Base-by-base conservation (phyloP, 805 yeast genomes). In the Saccharomyces kudriavzevii region DNA sequence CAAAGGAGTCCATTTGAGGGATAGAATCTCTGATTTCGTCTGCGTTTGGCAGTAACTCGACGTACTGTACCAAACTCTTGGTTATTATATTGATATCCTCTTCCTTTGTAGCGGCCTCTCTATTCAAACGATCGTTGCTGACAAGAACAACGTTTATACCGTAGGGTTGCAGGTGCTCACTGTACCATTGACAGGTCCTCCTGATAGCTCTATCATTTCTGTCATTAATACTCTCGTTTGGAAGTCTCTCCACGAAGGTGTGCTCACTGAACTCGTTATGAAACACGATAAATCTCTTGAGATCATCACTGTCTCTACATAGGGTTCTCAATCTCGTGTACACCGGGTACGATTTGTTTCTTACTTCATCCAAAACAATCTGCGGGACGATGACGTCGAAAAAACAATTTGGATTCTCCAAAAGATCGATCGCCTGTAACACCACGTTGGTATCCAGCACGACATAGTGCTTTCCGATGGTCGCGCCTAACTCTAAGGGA, bases 341-440 rank as follows among this genome's bases (percentile, higher is more conserved):
- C 20, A 92, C 84, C 3, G 99, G 96, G 64, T 84, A 81, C 50
- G 96, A 88, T 64, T 85, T 77, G 66, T 89, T 89, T 58, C 89
- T 81, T 9, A 92, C 96, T 69, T 94, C 98, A 60, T 95, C 97
- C 35, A 94, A 74, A 2, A 89, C 97, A 5, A 96, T 87, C 68
- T 94, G 99, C 1, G 98, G 96, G n/a, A 94, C 74, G 53, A 94
- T 85, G 17, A 91, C 96, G 70, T 94, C 98, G 63, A 78, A 85
- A 64, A 94, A 88, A 52, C 87, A 85, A 29, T 79, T 77, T 22
- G 77, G 76, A 62, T 82, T 84, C 69, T 94, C 99, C 53, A 94
- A 72, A 55, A 94, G 73, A 69, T 94, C 99, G 57, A 94, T 92
- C 5, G 96, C 92, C 65, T 84, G 87, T 56, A 94, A 73, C 1